Evolutionary conservation across 1,284 basidiomycete species (phyloP).

Genomic region (Ganoderma leucocontextum): DNA sequence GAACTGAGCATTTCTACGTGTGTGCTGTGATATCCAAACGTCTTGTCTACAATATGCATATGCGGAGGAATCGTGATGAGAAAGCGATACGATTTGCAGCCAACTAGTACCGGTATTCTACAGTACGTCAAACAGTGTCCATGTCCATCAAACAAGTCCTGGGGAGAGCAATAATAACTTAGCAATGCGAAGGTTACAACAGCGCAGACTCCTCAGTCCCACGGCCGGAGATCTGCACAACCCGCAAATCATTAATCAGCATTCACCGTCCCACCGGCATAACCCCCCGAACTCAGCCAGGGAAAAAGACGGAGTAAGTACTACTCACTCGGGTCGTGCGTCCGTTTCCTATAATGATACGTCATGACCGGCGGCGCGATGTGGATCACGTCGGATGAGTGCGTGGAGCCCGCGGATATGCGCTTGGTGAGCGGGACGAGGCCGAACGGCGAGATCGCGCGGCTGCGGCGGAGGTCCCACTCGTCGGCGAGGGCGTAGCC

Average conservation of each 20-base stretch:
- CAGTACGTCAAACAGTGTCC: background rate
- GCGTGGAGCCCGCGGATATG: slow-evolving; percentile 14
- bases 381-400: background rate
- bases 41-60: too few species aligned
- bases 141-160: background rate
- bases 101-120: background rate
- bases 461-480: slow-evolving; percentile 24
- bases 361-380: slow-evolving; percentile 2
- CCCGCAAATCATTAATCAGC: background rate
- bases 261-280: too few species aligned
- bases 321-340: slow-evolving; percentile 28
- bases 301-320: too few species aligned
- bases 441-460: slow-evolving; percentile 33
- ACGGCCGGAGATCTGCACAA: slow-evolving; percentile 10
- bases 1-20: too few species aligned
- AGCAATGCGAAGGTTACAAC: background rate
- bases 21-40: too few species aligned
- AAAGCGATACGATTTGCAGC: background rate
- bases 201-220: slow-evolving; percentile 12
- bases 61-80: background rate
- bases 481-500: background rate
- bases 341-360: slow-evolving; percentile 30
- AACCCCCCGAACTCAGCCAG: background rate
- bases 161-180: background rate
- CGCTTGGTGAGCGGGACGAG: slow-evolving; percentile 27